Evolutionary conservation across 768 basidiomycete genomes (phyloP), one percentile per base, ranked within the genome.

Genomic region (Daedaleopsis sinensis): DNA sequence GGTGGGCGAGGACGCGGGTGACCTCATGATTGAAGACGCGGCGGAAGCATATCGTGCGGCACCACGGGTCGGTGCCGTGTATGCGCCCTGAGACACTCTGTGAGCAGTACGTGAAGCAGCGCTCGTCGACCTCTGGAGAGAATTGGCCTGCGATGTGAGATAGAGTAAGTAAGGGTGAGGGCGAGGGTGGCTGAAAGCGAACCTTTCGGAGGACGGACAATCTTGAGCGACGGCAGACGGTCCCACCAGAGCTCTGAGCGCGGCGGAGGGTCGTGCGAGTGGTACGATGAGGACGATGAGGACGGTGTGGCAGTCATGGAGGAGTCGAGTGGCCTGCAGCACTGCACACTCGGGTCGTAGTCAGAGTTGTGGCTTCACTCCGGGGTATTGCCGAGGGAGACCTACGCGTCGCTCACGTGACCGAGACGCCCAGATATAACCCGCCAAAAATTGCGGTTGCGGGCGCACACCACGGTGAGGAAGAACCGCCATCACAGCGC

Each of bases 401-500:
- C 27, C 4, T 32, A 32, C 27, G 27, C 27, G 27, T 32, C 27
- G 27, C 27, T 32, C 27, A 32, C 27, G 27, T 32, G 27, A 32
- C 7, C 4, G 27, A 32, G 27, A 7, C 27, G 27, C 27, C 27
- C 27, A 7, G 4, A 7, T 32, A 32, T 32, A 32, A 32, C 4
- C 27, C 27, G 27, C 27, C 39, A 42, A 42, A 42, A 42, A 32
- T 32, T 32, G 27, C 27, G 27, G 27, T 32, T 32, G 27, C 7
- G 27, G 4, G 39, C 39, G 18, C 39, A 13, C 39, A 42, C 18
- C 11, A 21, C 47, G 47, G 47, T 49, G 47, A 49, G 42, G 84
- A 90, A 90, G 89, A 85, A 90, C 85, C 89, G 90, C 85, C 76
- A 75, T 92, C 90, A 86, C 90, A 91, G 90, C 85, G 82, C 75